A percentile compares a stretch with the other conserved stretches of the same genome.
phyloP scores from a whole-genome alignment of 768 basidiomycete species.

The Boletellus sp. region DNA sequence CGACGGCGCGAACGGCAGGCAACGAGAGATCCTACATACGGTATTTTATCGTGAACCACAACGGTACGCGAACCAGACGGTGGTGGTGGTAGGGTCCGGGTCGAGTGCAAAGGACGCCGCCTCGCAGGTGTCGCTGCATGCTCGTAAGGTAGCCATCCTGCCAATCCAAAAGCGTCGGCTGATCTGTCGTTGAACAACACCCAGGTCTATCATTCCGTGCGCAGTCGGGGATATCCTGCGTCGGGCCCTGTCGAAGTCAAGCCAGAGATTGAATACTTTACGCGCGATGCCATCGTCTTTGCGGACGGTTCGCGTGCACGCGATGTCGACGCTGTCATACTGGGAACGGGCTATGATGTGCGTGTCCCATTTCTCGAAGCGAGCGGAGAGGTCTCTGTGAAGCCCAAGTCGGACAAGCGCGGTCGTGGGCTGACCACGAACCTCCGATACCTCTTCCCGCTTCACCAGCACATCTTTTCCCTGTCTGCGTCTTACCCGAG shows the following conservation, averaged over 20 bases:
- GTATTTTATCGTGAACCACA: slow-evolving; percentile 51
- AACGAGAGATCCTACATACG: slow-evolving; percentile 47
- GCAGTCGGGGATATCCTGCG: slow-evolving; percentile 21
- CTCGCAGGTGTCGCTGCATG: slow-evolving; percentile 37
- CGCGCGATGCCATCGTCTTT: slow-evolving; percentile 43
- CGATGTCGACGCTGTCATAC: slow-evolving; percentile 45
- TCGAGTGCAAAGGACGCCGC: slow-evolving; percentile 47
- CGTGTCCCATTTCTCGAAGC: slow-evolving; percentile 46
- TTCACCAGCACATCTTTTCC: slow-evolving; percentile 52
- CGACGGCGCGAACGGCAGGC: slow-evolving; percentile 8
- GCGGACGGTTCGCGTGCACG: slow-evolving; percentile 39
- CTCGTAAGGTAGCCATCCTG: slow-evolving; percentile 37
- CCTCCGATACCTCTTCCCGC: slow-evolving; percentile 50
- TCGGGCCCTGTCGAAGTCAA: slow-evolving; percentile 31
- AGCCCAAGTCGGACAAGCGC: slow-evolving; percentile 14
- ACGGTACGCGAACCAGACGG: slow-evolving; percentile 38
- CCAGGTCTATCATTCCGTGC: slow-evolving; percentile 37
- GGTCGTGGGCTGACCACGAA: slow-evolving; percentile 41
- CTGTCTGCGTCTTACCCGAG: slow-evolving; percentile 43
- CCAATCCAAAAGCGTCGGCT: no score
- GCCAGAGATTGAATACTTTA: slow-evolving; percentile 50
- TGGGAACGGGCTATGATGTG: slow-evolving; percentile 55
- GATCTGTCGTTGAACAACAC: not conserved
- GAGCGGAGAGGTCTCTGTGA: slow-evolving; percentile 22
- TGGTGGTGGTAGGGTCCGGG: slow-evolving; percentile 50